These are phyloP conservation scores for Candida dajiaensis DNA, from an alignment of 805 yeast species.

Conservation along the genomic window DNA sequence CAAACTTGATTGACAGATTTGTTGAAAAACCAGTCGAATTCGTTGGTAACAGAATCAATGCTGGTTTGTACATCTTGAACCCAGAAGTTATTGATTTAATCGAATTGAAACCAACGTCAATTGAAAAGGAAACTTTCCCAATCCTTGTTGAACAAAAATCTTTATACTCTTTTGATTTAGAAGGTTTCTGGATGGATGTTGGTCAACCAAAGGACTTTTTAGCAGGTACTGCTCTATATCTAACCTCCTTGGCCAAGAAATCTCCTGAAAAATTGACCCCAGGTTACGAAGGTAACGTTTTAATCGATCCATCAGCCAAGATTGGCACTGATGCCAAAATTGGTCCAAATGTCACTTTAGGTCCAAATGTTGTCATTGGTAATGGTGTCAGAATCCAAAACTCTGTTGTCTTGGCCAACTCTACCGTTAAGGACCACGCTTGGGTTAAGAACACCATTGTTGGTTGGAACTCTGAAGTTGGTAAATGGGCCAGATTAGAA, in stretches of 20 bases:
- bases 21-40: slow-evolving; percentile 99
- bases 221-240: slow-evolving; percentile 90
- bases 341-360: slow-evolving; percentile 97
- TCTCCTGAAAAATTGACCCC: slow-evolving; percentile 60
- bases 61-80: slow-evolving; percentile 97
- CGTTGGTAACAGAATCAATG: slow-evolving; percentile 99
- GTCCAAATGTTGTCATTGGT: slow-evolving; percentile 93
- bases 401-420: slow-evolving; percentile 87
- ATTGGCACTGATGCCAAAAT: slow-evolving; percentile 89
- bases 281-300: slow-evolving; percentile 78
- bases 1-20: slow-evolving; percentile 95
- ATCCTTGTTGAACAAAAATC: slow-evolving; percentile 81
- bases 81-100: slow-evolving; percentile 95
- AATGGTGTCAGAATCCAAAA: slow-evolving; percentile 98
- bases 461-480: slow-evolving; percentile 98
- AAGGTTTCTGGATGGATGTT: slow-evolving; percentile 99
- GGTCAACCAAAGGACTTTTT: slow-evolving; percentile 99
- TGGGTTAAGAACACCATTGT: slow-evolving; percentile 96
- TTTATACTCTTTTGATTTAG: slow-evolving; percentile 92
- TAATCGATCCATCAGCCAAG: slow-evolving; percentile 92
- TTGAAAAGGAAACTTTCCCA: slow-evolving; percentile 99
- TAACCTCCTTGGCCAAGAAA: slow-evolving; percentile 81
- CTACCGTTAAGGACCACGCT: slow-evolving; percentile 93
- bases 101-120: slow-evolving; percentile 97
- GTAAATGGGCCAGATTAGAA: slow-evolving; percentile 98